Base-by-base conservation (phyloP, 2,329 filamentous ascomycete species). In the Sarocladium oryzae region DNA sequence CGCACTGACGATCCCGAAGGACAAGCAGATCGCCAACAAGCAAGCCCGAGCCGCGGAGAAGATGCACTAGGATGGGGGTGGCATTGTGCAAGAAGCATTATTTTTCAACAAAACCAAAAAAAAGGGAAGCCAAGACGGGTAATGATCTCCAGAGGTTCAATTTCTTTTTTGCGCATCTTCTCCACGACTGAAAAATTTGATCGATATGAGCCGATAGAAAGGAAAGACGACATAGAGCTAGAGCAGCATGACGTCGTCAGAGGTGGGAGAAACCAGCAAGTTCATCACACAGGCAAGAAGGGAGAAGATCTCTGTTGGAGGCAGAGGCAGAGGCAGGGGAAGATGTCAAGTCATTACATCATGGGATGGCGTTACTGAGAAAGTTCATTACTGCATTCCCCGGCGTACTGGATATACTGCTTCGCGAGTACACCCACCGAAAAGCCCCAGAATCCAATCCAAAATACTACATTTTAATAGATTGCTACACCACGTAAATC, bases 1-100 rank as follows among this genome's bases (percentile, higher is more conserved):
- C 63, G 96, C 92, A 62, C 72, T 99, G 57, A 97, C 91, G 1
- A 96, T 99, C 54, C 82, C 82, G 10, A 66, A 69, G 56, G 75
- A 79, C 57, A 84, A 84, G 71, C 78, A 79, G 65, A 59, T 71
- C 45, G 77, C 76, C 59, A 81, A 81, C 61, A 67, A 71, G 64
- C 62, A 66, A 56, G 73, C 71, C n/a, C 63, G 63, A 15, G 60
- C 61, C n/a, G 49, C 49, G 49, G 66, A 63, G 35, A 69, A 68
- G 60, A 59, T 61, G 49, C 65, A 66, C 43, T 67, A 60, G 56
- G n/a, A 9, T 26, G 10, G 16, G 7, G 16, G 7, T n/a, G 16
- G 16, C 6, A 21, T 7, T 21, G 5, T 36, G 33, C 33, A n/a
- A 8, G 33, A 36, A n/a, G 13, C 16, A 20, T 10, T 21, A 16